phyloP scores from a whole-genome alignment of 202 grass and related monocot genomes.

The Elaeis oleifera region DNA sequence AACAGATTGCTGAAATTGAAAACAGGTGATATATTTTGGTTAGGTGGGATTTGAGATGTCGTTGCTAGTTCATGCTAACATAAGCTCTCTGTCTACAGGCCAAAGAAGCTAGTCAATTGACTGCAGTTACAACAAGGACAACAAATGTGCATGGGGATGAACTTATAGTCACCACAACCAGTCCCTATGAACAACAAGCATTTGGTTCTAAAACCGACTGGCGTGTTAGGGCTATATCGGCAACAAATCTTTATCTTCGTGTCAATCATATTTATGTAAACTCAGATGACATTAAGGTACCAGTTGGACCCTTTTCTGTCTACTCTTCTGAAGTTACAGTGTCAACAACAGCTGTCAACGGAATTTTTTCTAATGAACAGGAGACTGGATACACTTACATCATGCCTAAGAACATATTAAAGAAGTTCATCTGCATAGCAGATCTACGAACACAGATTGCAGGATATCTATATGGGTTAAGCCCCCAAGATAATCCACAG shows the following conservation, averaged over 20 bases:
- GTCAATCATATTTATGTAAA: slow-evolving; percentile 99
- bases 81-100: slow-evolving; percentile 40
- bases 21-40: slow-evolving; percentile 48
- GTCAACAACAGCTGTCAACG: not conserved
- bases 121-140: slow-evolving; percentile 92
- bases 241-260: slow-evolving; percentile 96
- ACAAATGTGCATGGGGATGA: slow-evolving; percentile 96
- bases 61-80: slow-evolving; percentile 2
- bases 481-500: slow-evolving; percentile 94
- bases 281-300: slow-evolving; percentile 98
- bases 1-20: slow-evolving; percentile 98
- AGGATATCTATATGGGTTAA: slow-evolving; percentile 86
- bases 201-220: slow-evolving; percentile 98
- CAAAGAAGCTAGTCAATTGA: slow-evolving; percentile 88
- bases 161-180: slow-evolving; percentile 93
- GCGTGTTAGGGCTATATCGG: slow-evolving; percentile 97
- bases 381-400: slow-evolving; percentile 99
- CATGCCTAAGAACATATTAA: slow-evolving; percentile 99
- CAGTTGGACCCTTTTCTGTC: slow-evolving; percentile 12
- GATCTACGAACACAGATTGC: slow-evolving; percentile 86
- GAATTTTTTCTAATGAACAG: slow-evolving; percentile 36
- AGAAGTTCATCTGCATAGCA: slow-evolving; percentile 99
- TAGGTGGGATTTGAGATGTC: not conserved
- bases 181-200: slow-evolving; percentile 90
- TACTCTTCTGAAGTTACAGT: not conserved